These are phyloP conservation scores for Sporopachydermia cereana DNA, from an alignment of 1,139 yeast genomes.

Conservation along the genomic window DNA sequence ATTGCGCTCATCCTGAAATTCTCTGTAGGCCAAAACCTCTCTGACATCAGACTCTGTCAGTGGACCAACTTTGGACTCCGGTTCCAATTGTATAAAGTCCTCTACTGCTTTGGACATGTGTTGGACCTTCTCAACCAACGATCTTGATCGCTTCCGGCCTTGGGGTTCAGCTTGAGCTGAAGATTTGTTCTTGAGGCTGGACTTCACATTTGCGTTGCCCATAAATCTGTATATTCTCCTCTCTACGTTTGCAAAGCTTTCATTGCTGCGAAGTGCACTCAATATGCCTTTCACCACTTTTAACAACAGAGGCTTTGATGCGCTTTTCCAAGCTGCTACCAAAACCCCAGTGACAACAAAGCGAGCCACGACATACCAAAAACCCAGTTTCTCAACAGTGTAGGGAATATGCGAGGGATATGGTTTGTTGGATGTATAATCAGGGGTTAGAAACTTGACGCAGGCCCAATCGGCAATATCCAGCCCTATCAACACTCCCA, in stretches of 20 bases:
- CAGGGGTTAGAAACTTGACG: conserved; percentile 18
- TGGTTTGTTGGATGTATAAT: conserved; percentile 8
- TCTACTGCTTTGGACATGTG: background rate
- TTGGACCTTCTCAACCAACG: conserved; percentile 1
- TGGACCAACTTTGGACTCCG: conserved; percentile 25
- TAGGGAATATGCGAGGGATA: conserved; percentile 29
- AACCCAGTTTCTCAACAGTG: conserved; percentile 31
- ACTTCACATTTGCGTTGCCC: background rate
- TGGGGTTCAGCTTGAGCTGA: background rate
- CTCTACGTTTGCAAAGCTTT: too few species aligned
- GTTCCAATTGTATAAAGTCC: background rate
- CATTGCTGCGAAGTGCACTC: background rate
- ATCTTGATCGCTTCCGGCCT: conserved; percentile 13
- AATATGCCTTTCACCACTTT: conserved; percentile 15
- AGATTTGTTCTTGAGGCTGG: background rate
- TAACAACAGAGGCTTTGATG: conserved; percentile 52
- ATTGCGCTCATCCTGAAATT: conserved; percentile 14
- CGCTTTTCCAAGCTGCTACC: conserved; percentile 59
- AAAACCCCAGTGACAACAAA: conserved; percentile 43
- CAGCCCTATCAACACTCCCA: conserved; percentile 77
- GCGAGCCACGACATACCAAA: conserved; percentile 31
- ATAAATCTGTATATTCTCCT: too few species aligned
- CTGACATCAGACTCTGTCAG: conserved; percentile 32
- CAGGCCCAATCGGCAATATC: conserved; percentile 45
- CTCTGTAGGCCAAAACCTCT: conserved; percentile 27